Base-by-base conservation (phyloP, 352 stramenopile genomes). In the Globisporangium sylvaticum region DNA sequence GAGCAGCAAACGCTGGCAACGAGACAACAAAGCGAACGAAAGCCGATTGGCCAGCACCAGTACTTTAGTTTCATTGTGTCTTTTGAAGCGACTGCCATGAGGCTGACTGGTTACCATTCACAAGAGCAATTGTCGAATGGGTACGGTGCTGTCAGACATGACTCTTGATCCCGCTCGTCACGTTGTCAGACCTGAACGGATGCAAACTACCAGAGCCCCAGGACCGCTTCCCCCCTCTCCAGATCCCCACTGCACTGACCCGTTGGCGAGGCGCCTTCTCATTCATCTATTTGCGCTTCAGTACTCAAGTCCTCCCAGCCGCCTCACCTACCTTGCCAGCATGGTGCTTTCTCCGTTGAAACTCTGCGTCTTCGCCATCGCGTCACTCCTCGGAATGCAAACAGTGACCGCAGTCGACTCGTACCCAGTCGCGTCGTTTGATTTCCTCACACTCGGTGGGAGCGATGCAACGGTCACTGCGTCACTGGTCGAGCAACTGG, bases 401-500 rank as follows among this genome's bases (percentile, higher is more conserved):
- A 3, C 52, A 37, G 6, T 4, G 7, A 29, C 18, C 25, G 52
- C 52, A 14, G 18, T 37, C 52, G 24, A 34, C 52, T 58, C 52
- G 52, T 58, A 37, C 52, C 15, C 25, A 15, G 52, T 58, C 20
- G 25, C 24, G 10, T 58, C 52, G 12, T 58, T 58, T 15, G 52
- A 58, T 29, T 58, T 58, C 52, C 3, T 29, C 7, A 58, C 4
- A 22, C 52, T 58, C 22, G 52, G 52, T 34, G 22, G 52, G 6
- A 37, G 15, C 4, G 52, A 58, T 2, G 14, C 52, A 18, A 20
- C 14, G 4, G 25, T 29, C 52, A 37, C 52, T 8, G 14, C 52
- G 4, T 15, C 57, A 5, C 52, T 70, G 12, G 46, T 76, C 39
- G 50, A 44, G 7, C 34, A 67, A 42, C 67, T 76, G 34, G 58